Evolutionary conservation across 2,329 filamentous ascomycete genomes (phyloP).

Genomic region (Microcyclosporella mali): DNA sequence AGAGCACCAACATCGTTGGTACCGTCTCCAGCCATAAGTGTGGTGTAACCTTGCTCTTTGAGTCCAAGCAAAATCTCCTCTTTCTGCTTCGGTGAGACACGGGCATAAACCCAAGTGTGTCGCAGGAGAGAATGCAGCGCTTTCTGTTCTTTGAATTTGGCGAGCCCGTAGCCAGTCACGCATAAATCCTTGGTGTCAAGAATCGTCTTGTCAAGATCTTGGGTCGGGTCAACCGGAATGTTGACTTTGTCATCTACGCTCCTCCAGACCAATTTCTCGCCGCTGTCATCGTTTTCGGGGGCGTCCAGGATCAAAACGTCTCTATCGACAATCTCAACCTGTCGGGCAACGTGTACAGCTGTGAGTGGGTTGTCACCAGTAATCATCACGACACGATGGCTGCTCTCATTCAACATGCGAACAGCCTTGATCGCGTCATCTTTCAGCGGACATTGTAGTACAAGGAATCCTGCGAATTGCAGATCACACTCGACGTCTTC

Average conservation of each 20-base stretch:
- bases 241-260: slow-evolving; percentile 85
- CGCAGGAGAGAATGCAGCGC: slow-evolving; percentile 73
- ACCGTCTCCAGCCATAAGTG: slow-evolving; percentile 96
- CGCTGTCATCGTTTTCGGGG: slow-evolving; percentile 78
- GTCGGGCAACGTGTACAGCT: slow-evolving; percentile 86
- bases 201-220: slow-evolving; percentile 74
- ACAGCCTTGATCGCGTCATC: slow-evolving; percentile 92
- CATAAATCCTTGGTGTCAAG: slow-evolving; percentile 84
- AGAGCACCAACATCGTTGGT: slow-evolving; percentile 97
- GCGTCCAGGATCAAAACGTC: slow-evolving; percentile 92
- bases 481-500: slow-evolving; percentile 83
- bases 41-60: slow-evolving; percentile 95
- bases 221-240: slow-evolving; percentile 76
- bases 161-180: slow-evolving; percentile 87
- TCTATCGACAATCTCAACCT: slow-evolving; percentile 96
- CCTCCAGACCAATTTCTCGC: slow-evolving; percentile 82
- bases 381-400: slow-evolving; percentile 98
- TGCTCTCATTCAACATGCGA: slow-evolving; percentile 97
- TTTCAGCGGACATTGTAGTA: slow-evolving; percentile 91
- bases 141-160: slow-evolving; percentile 76
- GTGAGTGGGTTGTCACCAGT: slow-evolving; percentile 97
- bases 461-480: slow-evolving; percentile 88
- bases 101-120: slow-evolving; percentile 94
- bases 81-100: slow-evolving; percentile 97
- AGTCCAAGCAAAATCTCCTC: slow-evolving; percentile 95